Evolutionary conservation across 2,329 filamentous ascomycete species (phyloP).

Genomic region (Sporothrix mexicana): DNA sequence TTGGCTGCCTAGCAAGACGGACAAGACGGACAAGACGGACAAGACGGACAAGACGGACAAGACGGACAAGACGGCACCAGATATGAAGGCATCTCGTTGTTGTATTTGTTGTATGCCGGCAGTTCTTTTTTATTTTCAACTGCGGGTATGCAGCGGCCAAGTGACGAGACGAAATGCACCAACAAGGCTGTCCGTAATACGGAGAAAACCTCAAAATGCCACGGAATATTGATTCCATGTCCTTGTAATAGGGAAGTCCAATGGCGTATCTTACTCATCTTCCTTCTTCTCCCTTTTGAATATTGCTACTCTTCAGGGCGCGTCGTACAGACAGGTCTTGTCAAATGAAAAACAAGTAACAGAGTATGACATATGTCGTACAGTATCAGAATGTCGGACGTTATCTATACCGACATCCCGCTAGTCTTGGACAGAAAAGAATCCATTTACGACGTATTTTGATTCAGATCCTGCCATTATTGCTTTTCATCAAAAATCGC

Average conservation of each 20-base stretch:
- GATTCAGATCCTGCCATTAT: no score
- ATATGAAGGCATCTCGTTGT: no score
- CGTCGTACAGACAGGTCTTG: not conserved
- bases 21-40: not conserved
- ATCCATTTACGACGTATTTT: no score
- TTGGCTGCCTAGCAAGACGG: not conserved
- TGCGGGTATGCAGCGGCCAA: no score
- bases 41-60: not conserved
- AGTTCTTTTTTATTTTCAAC: no score
- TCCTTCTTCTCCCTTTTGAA: not conserved
- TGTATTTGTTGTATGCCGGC: no score
- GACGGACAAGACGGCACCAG: not conserved
- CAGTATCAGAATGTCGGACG: not conserved
- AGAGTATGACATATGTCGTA: not conserved
- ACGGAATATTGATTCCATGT: not conserved
- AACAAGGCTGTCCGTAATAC: not conserved
- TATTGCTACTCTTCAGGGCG: not conserved
- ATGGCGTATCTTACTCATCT: not conserved
- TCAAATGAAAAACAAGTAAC: not conserved
- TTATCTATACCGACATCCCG: slow-evolving; percentile 16
- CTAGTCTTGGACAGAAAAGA: not conserved
- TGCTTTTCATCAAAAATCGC: not conserved
- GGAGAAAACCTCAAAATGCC: not conserved
- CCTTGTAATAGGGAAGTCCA: not conserved
- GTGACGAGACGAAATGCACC: not conserved